Base-by-base conservation (phyloP, 441 rosid genomes). In the Erodium trifolium region DNA sequence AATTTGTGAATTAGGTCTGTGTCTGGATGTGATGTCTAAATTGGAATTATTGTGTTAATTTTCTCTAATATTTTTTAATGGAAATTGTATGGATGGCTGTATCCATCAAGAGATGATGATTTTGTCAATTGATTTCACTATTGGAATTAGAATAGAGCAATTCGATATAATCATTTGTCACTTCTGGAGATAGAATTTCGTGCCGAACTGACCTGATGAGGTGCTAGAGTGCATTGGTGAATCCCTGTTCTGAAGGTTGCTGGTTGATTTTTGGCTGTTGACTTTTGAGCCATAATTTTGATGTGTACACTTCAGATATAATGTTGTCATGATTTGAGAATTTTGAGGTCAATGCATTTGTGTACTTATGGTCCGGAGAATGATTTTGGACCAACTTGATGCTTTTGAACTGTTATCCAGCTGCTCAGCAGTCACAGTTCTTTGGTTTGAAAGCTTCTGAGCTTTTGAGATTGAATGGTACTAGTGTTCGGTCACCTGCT, bases 401-500 rank as follows among this genome's bases (percentile, higher is more conserved):
- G 63, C 18, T 17, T 57, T 57, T 57, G 63, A 57, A 10, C 7
- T 57, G 63, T 57, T 57, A 57, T 57, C 11, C 63, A 57, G 63
- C 12, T 18, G 63, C 31, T 18, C 63, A 17, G 31, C 63, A 17
- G 63, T 17, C 63, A 18, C 29, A 57, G 63, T 57, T 57, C 63
- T 57, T 57, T 57, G 63, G 63, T 18, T 10, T 57, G 63, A 57
- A 57, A 57, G 63, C 63, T 57, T 57, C 29, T 57, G 17, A 57
- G 63, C 31, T 57, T 57, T 57, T 57, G 27, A 57, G 63, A 18
- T 18, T 57, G 27, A 57, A 57, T 19, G 27, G 63, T 57, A 57
- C 9, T 19, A 57, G 63, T 8, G 17, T 8, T 57, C 10, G 31
- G 29, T 57, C 63, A 57, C 63, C 63, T 7, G 29, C 63, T 14